Evolutionary conservation across 768 basidiomycete genomes (phyloP).

Genomic region (Hygrocybe coccinea): DNA sequence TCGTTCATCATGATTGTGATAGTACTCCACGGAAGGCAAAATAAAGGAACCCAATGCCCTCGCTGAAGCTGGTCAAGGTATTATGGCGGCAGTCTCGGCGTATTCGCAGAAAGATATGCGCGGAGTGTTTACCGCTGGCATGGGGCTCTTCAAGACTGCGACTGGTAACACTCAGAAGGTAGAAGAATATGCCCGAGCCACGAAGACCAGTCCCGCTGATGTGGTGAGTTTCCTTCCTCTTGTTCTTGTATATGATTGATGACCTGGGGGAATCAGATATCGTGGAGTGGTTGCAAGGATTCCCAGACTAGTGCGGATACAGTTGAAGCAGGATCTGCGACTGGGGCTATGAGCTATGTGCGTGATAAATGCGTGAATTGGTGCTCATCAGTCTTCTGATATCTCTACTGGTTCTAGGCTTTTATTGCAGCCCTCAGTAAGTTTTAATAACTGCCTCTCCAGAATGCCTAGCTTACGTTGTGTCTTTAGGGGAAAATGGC

Average conservation of each 20-base stretch:
- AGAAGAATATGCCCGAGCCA: conserved; percentile 51
- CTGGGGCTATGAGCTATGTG: conserved; percentile 79
- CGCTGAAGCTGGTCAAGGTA: conserved; percentile 80
- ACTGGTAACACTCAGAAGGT: conserved; percentile 64
- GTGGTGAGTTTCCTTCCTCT: conserved; percentile 49
- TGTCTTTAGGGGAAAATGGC: conserved; percentile 37
- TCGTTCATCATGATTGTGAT: neutral
- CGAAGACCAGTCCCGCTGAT: conserved; percentile 79
- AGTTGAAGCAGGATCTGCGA: conserved; percentile 56
- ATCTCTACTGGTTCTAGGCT: conserved; percentile 36
- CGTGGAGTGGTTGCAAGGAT: conserved; percentile 81
- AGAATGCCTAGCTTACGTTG: neutral
- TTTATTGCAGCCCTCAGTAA: conserved; percentile 55
- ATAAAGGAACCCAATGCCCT: conserved; percentile 90
- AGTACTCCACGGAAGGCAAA: conserved; percentile 95
- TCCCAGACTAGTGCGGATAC: conserved; percentile 80
- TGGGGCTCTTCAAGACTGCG: conserved; percentile 69
- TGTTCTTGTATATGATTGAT: conserved; percentile 1
- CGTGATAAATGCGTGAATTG: conserved; percentile 19
- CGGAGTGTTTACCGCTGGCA: conserved; percentile 69
- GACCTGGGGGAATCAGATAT: conserved; percentile 48
- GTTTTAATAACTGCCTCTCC: conserved; percentile 13
- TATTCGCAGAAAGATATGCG: conserved; percentile 78
- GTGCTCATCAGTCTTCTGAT: neutral
- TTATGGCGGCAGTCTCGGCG: conserved; percentile 71